These are phyloP conservation scores for Alternaria sp. DNA, from an alignment of 2,329 filamentous ascomycete species.

Conservation along the genomic window DNA sequence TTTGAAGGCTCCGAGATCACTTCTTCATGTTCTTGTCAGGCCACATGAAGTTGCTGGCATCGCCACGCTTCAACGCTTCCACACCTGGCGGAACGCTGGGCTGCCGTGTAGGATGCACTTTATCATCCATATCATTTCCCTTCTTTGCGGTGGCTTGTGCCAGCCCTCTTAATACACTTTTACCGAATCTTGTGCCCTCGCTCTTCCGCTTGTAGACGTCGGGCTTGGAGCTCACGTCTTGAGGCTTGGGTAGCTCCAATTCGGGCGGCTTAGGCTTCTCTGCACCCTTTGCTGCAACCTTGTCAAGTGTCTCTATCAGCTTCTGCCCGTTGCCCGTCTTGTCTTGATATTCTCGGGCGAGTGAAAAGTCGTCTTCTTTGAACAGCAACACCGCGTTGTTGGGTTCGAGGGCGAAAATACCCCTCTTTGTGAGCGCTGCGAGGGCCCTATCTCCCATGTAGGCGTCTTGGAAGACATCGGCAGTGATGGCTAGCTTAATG, in stretches of 20 bases:
- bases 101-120: neutral
- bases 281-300: neutral
- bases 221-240: neutral
- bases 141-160: neutral
- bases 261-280: too few relatives aligned
- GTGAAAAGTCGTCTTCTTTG: neutral
- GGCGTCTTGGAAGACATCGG: neutral
- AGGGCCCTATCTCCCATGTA: neutral
- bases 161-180: neutral
- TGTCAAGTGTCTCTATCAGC: neutral
- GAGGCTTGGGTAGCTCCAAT: neutral
- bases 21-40: neutral
- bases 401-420: neutral
- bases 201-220: neutral
- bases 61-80: neutral
- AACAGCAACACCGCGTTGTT: neutral
- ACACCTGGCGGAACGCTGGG: constrained; percentile 2
- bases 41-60: neutral
- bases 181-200: neutral
- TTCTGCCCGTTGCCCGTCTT: neutral
- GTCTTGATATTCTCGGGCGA: neutral
- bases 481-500: constrained; percentile 4
- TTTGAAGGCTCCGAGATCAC: neutral
- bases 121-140: neutral
- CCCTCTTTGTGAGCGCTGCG: neutral